phyloP scores from a whole-genome alignment of 83 land plant species.

The Diphasiastrum complanatum region DNA sequence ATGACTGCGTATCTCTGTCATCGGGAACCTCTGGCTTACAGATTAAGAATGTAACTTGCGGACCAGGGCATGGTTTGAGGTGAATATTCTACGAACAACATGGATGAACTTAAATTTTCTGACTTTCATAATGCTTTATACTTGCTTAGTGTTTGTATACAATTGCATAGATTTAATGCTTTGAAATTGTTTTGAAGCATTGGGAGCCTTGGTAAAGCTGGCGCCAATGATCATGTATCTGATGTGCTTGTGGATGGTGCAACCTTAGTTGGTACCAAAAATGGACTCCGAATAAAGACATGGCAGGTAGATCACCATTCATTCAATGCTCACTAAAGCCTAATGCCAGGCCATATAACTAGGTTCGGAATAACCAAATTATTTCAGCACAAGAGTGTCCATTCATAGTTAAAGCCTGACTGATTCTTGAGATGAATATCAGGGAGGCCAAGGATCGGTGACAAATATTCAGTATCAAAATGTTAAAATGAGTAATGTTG shows the following conservation, averaged over 20 bases:
- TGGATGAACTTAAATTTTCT: too few relatives aligned
- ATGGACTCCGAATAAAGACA: constrained; percentile 20
- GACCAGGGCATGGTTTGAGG: constrained; percentile 57
- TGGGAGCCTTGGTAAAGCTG: constrained; percentile 17
- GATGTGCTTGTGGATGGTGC: constrained; percentile 19
- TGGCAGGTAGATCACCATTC: constrained; percentile 4
- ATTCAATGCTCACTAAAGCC: too few relatives aligned
- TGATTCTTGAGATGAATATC: neutral
- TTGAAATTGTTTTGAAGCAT: neutral
- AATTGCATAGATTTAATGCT: neutral
- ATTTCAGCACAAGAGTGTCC: too few relatives aligned
- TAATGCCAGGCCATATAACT: too few relatives aligned
- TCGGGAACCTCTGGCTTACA: constrained; percentile 16
- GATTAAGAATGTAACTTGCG: constrained; percentile 28
- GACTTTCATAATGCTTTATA: neutral
- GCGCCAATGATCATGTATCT: constrained; percentile 4
- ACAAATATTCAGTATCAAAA: constrained; percentile 9
- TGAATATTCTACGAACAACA: neutral
- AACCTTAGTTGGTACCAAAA: constrained; percentile 8
- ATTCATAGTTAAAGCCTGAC: neutral
- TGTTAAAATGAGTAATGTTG: constrained; percentile 10
- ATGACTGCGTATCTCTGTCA: constrained; percentile 44
- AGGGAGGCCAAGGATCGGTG: constrained; percentile 19
- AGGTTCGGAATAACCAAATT: neutral
- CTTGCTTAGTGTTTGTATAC: neutral